phyloP scores from a whole-genome alignment of 2,329 filamentous ascomycete species.

The Fusarium multiceps region DNA sequence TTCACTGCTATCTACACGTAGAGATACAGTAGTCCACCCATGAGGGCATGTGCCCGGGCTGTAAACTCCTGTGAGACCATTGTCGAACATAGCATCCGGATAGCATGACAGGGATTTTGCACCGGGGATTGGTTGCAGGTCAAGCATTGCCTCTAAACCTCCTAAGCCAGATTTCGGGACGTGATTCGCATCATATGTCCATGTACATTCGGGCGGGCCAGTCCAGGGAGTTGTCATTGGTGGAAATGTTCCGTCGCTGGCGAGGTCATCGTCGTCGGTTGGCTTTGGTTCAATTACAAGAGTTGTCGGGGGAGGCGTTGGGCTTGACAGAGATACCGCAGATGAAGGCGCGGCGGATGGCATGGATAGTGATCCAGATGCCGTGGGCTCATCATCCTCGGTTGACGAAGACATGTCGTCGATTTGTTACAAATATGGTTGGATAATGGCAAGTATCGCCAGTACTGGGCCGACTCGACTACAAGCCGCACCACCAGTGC shows the following conservation, averaged over 20 bases:
- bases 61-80: conserved; percentile 53
- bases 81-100: conserved; percentile 54
- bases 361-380: conserved; percentile 17
- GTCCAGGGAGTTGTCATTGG: conserved; percentile 55
- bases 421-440: conserved; percentile 12
- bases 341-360: conserved; percentile 33
- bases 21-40: conserved; percentile 55
- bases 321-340: conserved; percentile 22
- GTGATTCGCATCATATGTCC: conserved; percentile 52
- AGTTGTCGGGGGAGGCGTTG: conserved; percentile 32
- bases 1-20: conserved; percentile 48
- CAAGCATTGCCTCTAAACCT: conserved; percentile 52
- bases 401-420: conserved; percentile 34
- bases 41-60: conserved; percentile 55
- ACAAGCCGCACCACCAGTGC: conserved; percentile 33
- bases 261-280: conserved; percentile 38
- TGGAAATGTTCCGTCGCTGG: conserved; percentile 45
- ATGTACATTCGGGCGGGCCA: conserved; percentile 52
- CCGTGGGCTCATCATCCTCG: conserved; percentile 31
- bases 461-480: conserved; percentile 31
- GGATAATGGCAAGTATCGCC: conserved; percentile 5
- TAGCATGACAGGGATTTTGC: conserved; percentile 56
- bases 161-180: conserved; percentile 37
- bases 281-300: conserved; percentile 25
- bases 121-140: conserved; percentile 51